phyloP scores from a whole-genome alignment of 306 rosid species.

The Ammopiptanthus mongolicus region DNA sequence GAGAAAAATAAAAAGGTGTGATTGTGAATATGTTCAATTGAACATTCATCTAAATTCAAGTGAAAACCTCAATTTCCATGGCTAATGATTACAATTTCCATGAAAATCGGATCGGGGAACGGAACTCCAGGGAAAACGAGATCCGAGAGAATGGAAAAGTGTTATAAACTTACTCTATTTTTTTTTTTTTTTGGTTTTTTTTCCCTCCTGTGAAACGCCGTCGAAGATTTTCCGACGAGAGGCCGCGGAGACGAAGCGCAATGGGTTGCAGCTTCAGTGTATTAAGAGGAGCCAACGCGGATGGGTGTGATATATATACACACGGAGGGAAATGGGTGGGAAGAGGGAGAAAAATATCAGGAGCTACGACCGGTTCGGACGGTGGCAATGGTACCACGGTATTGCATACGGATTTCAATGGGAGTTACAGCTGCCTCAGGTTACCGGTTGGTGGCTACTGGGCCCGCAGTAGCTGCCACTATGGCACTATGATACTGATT shows the following conservation, averaged over 20 bases:
- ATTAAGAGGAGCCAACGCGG: not conserved
- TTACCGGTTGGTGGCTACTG: not conserved
- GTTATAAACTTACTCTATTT: not conserved
- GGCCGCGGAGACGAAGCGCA: slow-evolving; percentile 24
- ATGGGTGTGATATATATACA: slow-evolving; percentile 15
- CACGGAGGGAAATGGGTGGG: not conserved
- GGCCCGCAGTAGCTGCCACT: not conserved
- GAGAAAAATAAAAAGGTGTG: not conserved
- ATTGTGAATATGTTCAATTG: not conserved
- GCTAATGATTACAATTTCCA: slow-evolving; percentile 22
- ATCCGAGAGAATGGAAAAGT: slow-evolving; percentile 20
- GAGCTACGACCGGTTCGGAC: slow-evolving; percentile 16
- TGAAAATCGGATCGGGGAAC: slow-evolving; percentile 26
- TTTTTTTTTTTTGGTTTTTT: not conserved
- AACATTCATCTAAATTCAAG: not conserved
- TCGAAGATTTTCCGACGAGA: not conserved
- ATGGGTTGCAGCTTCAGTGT: slow-evolving; percentile 13
- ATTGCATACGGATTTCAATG: not conserved
- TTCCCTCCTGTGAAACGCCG: not conserved
- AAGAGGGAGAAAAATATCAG: slow-evolving; percentile 19
- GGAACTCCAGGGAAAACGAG: not conserved
- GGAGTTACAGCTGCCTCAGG: not conserved
- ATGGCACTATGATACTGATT: too few relatives aligned
- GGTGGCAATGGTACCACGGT: not conserved
- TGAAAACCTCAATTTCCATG: not conserved